Conservation (phyloP, 192 early-diverging fungal species). For the Coemansia sp. region DNA sequence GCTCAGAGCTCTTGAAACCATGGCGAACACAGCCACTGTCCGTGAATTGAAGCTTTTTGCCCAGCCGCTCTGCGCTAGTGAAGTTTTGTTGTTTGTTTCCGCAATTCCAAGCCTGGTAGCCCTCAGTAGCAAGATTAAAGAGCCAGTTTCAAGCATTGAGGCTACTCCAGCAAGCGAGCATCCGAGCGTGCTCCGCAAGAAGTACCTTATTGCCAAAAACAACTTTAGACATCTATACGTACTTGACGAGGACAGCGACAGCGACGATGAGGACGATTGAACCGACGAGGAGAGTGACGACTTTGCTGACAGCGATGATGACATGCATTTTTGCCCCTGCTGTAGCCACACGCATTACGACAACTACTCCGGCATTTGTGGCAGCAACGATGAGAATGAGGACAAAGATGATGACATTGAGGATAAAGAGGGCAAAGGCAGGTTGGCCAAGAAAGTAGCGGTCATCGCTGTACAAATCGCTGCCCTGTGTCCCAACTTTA, state of each 20-base stretch:
- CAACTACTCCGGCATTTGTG: not conserved
- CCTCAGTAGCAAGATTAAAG: not conserved
- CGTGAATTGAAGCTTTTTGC: not conserved
- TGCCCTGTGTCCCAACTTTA: not conserved
- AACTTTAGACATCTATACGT: not conserved
- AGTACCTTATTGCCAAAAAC: not conserved
- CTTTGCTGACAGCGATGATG: not conserved
- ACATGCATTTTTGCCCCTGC: not conserved
- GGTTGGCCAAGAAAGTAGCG: not conserved
- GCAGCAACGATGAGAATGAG: not conserved
- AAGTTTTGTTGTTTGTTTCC: not conserved
- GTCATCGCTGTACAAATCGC: not conserved
- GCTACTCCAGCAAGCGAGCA: not conserved
- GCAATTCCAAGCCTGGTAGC: not conserved
- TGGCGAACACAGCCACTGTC: not conserved
- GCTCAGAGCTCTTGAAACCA: not conserved
- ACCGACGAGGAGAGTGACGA: not conserved
- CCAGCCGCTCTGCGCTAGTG: not conserved
- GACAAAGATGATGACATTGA: not conserved
- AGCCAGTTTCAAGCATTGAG: too few relatives aligned
- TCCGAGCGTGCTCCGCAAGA: not conserved
- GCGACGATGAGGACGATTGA: not conserved
- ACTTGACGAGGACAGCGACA: not conserved
- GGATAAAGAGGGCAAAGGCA: not conserved
- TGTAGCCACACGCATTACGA: not conserved